phyloP scores from a whole-genome alignment of 306 rosid genomes.

The Mimosa bimucronata region DNA sequence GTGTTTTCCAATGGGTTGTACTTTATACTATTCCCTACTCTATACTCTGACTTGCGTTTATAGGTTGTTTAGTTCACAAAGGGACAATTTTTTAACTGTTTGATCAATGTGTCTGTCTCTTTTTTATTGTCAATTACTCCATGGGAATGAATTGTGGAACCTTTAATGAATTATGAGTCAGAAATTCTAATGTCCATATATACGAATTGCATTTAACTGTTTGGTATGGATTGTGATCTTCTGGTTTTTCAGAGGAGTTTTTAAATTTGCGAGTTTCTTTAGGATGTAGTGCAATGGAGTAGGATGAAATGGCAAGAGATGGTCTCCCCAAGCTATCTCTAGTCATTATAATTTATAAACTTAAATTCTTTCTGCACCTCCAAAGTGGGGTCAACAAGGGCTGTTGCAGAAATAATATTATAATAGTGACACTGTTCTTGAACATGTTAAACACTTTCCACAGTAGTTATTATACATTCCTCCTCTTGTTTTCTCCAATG shows the following conservation, averaged over 20 bases:
- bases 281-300: neutral
- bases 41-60: neutral
- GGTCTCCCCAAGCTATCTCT: neutral
- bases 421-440: neutral
- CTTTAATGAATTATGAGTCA: neutral
- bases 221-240: neutral
- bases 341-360: neutral
- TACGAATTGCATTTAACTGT: neutral
- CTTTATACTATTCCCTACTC: neutral
- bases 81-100: neutral
- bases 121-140: neutral
- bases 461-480: neutral
- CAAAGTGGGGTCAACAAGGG: neutral
- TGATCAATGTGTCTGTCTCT: neutral
- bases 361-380: neutral
- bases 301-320: neutral
- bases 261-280: neutral
- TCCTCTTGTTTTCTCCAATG: neutral
- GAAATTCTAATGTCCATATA: too few relatives aligned
- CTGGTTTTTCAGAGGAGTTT: neutral
- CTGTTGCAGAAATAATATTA: neutral
- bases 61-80: neutral
- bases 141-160: neutral
- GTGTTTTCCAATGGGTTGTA: neutral
- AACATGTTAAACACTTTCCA: neutral